Base-by-base conservation (phyloP, 257 asterid species). In the Echites panduratus region DNA sequence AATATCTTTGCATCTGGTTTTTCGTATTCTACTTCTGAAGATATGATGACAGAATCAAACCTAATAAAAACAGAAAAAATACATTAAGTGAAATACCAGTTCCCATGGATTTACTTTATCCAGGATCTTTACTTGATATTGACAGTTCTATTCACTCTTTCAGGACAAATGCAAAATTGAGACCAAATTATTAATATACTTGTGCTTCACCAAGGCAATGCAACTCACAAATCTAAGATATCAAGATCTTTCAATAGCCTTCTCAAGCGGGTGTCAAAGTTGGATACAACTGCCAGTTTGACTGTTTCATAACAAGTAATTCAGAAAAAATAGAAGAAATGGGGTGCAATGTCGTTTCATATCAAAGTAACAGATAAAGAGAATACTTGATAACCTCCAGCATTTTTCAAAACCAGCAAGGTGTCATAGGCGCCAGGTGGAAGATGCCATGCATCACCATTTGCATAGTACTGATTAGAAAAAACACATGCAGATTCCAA, bases 281-380 rank as follows among this genome's bases (percentile, higher is more conserved):
- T 95, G 77, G 99, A 95, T 26, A 92, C 99, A 45, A 95, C 96
- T 35, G 99, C 98, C 75, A 95, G 84, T 84, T 89, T 95, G 82
- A 95, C 99, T 90, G 95, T 79, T 72, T 45, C 74, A 78, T 58
- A 56, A 69, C 65, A 68, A 64, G 67, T 57, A 74, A 61, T 68
- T 73, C 75, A 78, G 66, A 69, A 77, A 73, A 49, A 73, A 44
- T 27, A 35, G 24, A 68, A n/a, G 65, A 53, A 70, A 5, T 32
- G 59, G 29, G 44, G 59, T 20, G 71, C 56, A 27, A 40, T 20
- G 3, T 4, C 74, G 9, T 27, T 40, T 45, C 17, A 66, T 69
- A 45, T 29, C 50, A 57, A 19, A 50, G 58, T 73, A 4, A 58
- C 80, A 82, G 80, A 49, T 43, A 45, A 68, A 59, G 66, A 81